Base-by-base conservation (phyloP, 2,329 filamentous ascomycete genomes). In the Pseudogymnoascus sp. region DNA sequence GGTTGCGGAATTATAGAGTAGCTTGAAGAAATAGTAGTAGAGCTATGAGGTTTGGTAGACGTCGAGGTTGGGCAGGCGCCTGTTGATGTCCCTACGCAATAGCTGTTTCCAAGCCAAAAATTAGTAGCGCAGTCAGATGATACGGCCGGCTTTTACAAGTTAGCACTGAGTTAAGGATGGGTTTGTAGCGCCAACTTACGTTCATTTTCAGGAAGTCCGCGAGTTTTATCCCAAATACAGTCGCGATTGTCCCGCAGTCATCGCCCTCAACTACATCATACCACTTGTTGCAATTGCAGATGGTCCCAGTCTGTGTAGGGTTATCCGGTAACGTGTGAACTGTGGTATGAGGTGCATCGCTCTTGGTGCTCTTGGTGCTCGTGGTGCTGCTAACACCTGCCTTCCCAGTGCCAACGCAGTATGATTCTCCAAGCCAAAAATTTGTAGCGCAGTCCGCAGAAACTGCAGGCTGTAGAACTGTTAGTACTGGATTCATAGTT, bases 121-220 rank as follows among this genome's bases (percentile, higher is more conserved):
- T 72, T 73, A 23, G 62, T 68, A 4, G 37, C 13, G 67, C 72
- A 74, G 66, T 75, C 71, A 6, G 37, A 36, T 3, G 68, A 70
- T 13, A 74, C 67, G 14, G 64, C 69, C 6, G 72, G 71, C 41
- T 74, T 72, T 71, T 69, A 73, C 8, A 62, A 57, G 19, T 41
- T 61, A 61, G 28, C 8, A 13, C 11, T 6, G 37, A 45, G 23
- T 28, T 21, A 14, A 62, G 16, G 14, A 28, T 48, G 6, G 11
- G 14, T 41, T n/a, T 28, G 8, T 21, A 48, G n/a, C 10, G 5
- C 36, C 28, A 31, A 60, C 37, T 45, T 16, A 63, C 51, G 11
- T 57, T 57, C 51, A 57, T 57, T 57, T 57, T 57, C 28, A 57
- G 10, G 51, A 64, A 64, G 21, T 62, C 23, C 7, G 63, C 63